A percentile compares a stretch with the other conserved stretches of the same genome.
Conservation (phyloP, 1,139 yeast species). For the Taphrina flavorubra region DNA sequence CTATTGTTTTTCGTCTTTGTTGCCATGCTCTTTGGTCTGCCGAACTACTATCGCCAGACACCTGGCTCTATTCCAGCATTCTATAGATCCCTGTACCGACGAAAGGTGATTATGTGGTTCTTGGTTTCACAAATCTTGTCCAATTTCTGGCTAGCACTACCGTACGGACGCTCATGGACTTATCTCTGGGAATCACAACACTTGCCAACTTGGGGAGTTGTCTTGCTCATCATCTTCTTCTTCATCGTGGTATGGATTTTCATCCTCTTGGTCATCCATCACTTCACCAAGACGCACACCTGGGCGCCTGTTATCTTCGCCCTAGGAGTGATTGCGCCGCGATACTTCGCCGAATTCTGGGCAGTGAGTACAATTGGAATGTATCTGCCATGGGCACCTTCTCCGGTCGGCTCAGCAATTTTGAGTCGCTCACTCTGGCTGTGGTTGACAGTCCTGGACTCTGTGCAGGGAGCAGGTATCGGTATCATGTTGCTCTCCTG, state of each 20-base stretch:
- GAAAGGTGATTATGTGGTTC: constrained; percentile 42
- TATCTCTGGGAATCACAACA: constrained; percentile 36
- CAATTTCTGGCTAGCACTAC: constrained; percentile 41
- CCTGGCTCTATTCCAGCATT: constrained; percentile 42
- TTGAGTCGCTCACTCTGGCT: constrained; percentile 40
- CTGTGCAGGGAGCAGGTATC: constrained; percentile 41
- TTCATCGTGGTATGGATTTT: constrained; percentile 35
- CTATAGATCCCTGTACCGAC: constrained; percentile 33
- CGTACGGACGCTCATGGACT: constrained; percentile 41
- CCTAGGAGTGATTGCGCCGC: constrained; percentile 40
- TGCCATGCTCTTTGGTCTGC: constrained; percentile 36
- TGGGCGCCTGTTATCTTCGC: constrained; percentile 42
- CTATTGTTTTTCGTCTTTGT: constrained; percentile 23
- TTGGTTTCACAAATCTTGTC: constrained; percentile 35
- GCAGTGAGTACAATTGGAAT: constrained; percentile 36
- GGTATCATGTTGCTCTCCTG: constrained; percentile 42
- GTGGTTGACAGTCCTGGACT: constrained; percentile 39
- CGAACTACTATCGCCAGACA: constrained; percentile 39
- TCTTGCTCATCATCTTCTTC: constrained; percentile 28
- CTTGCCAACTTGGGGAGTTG: constrained; percentile 30
- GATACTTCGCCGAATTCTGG: constrained; percentile 41
- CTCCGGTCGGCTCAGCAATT: constrained; percentile 30
- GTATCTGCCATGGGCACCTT: constrained; percentile 39
- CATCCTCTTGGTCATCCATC: constrained; percentile 25
- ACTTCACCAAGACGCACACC: constrained; percentile 37